phyloP scores from a whole-genome alignment of 495 filamentous ascomycete species.

The Trichoderma reesei region DNA sequence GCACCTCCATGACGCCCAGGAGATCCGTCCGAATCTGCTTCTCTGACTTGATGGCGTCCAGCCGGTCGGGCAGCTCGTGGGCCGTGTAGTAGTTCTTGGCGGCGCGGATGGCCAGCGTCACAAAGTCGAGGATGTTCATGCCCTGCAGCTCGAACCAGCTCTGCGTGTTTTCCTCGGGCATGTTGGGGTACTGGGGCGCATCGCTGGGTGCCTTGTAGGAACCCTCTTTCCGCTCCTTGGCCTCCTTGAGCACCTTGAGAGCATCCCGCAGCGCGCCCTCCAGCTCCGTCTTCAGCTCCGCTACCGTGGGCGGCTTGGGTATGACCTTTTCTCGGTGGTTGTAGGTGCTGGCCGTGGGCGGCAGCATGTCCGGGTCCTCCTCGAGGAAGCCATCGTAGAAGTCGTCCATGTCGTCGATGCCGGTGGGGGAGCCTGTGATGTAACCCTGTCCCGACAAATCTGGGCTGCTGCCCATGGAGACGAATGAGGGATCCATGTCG shows the following conservation, averaged over 20 bases:
- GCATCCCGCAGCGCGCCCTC: slow-evolving; percentile 55
- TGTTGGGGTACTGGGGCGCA: slow-evolving; percentile 18
- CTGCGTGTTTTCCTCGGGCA: slow-evolving; percentile 27
- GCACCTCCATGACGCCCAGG: slow-evolving; percentile 72
- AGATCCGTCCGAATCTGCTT: slow-evolving; percentile 70
- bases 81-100: slow-evolving; percentile 92
- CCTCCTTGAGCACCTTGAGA: slow-evolving; percentile 51
- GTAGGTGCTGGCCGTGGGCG: slow-evolving; percentile 93
- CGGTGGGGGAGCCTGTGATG: slow-evolving; percentile 35
- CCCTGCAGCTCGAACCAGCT: slow-evolving; percentile 84
- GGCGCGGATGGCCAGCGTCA: slow-evolving; percentile 86
- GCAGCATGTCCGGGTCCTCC: slow-evolving; percentile 65
- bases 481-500: slow-evolving; percentile 45
- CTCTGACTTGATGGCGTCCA: slow-evolving; percentile 80
- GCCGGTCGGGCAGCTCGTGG: slow-evolving; percentile 68
- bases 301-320: slow-evolving; percentile 74
- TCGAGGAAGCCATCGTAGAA: slow-evolving; percentile 52
- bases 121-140: slow-evolving; percentile 79
- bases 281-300: slow-evolving; percentile 67
- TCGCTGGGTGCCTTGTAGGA: slow-evolving; percentile 23
- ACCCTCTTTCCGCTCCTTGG: slow-evolving; percentile 19
- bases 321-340: slow-evolving; percentile 77
- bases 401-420: slow-evolving; percentile 45
- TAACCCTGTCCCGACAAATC: slow-evolving; percentile 35
- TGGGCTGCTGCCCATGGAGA: slow-evolving; percentile 46